phyloP scores from a whole-genome alignment of 2,329 filamentous ascomycete species.

The Penicillium sp. region DNA sequence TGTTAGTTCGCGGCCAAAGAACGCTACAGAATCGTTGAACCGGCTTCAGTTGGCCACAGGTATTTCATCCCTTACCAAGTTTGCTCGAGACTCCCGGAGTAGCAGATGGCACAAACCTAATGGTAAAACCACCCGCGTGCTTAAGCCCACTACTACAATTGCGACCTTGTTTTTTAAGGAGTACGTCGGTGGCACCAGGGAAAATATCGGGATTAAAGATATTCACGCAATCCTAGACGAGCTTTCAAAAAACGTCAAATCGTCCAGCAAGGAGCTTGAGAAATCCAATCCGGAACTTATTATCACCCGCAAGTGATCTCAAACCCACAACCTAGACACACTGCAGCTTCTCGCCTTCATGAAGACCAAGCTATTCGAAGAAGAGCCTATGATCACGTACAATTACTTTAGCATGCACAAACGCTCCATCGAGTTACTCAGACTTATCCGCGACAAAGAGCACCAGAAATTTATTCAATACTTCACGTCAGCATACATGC shows the following conservation, averaged over 20 bases:
- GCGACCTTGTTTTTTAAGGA: constrained; percentile 24
- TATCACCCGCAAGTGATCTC: constrained; percentile 18
- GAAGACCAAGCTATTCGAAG: constrained; percentile 27
- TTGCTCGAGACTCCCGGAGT: constrained; percentile 28
- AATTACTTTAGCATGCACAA: constrained; percentile 36
- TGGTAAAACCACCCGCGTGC: constrained; percentile 22
- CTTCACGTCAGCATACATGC: constrained; percentile 27
- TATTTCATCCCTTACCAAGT: constrained; percentile 26
- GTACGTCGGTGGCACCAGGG: constrained; percentile 14
- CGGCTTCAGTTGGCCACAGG: constrained; percentile 31
- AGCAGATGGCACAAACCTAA: constrained; percentile 20
- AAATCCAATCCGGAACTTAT: not conserved
- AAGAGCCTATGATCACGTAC: constrained; percentile 28
- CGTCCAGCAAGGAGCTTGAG: constrained; percentile 7
- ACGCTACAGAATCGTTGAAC: constrained; percentile 28
- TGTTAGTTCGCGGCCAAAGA: constrained; percentile 29
- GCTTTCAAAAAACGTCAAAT: constrained; percentile 1
- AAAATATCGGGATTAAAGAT: not conserved
- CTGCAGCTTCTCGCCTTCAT: constrained; percentile 29
- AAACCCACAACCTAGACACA: constrained; percentile 21
- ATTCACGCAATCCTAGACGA: too few relatives aligned
- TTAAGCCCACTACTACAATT: constrained; percentile 27
- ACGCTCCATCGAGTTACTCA: constrained; percentile 27
- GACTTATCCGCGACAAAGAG: constrained; percentile 27
- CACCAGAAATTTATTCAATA: constrained; percentile 31